Evolutionary conservation across 768 basidiomycete species (phyloP).

Genomic region (Cystofilobasidium ferigula): DNA sequence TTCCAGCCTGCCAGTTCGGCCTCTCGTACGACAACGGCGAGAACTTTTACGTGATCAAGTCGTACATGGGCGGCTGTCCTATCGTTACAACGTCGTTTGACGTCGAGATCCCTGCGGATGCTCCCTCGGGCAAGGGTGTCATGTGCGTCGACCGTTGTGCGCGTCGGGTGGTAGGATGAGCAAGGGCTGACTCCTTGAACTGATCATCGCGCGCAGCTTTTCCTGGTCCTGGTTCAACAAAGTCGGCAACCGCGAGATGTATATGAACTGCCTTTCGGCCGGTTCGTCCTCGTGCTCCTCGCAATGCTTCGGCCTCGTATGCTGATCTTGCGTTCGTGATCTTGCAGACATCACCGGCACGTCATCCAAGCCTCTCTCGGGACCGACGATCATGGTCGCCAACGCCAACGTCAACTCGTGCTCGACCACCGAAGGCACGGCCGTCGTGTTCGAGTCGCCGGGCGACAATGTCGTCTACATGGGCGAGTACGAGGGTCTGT

Average conservation of each 20-base stretch:
- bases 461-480: conserved; percentile 20
- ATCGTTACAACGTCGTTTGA: conserved; percentile 30
- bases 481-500: conserved; percentile 15
- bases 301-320: neutral
- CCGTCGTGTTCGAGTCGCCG: conserved; percentile 22
- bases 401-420: conserved; percentile 24
- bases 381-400: conserved; percentile 24
- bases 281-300: conserved; percentile 5
- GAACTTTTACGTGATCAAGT: conserved; percentile 39
- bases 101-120: conserved; percentile 36
- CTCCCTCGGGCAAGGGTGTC: conserved; percentile 31
- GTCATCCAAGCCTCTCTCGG: conserved; percentile 6
- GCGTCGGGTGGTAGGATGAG: too few species aligned
- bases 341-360: conserved; percentile 17
- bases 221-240: conserved; percentile 41
- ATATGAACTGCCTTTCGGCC: conserved; percentile 24
- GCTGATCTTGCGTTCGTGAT: too few species aligned
- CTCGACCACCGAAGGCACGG: conserved; percentile 23
- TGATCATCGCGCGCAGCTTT: conserved; percentile 26
- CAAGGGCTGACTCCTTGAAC: conserved; percentile 29
- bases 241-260: conserved; percentile 35
- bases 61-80: conserved; percentile 38
- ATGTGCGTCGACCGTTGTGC: conserved; percentile 7
- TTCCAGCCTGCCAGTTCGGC: conserved; percentile 37
- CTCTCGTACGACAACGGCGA: conserved; percentile 41